Base-by-base conservation (phyloP, 1,139 yeast species). In the Blastobotrys petasosporus region DNA sequence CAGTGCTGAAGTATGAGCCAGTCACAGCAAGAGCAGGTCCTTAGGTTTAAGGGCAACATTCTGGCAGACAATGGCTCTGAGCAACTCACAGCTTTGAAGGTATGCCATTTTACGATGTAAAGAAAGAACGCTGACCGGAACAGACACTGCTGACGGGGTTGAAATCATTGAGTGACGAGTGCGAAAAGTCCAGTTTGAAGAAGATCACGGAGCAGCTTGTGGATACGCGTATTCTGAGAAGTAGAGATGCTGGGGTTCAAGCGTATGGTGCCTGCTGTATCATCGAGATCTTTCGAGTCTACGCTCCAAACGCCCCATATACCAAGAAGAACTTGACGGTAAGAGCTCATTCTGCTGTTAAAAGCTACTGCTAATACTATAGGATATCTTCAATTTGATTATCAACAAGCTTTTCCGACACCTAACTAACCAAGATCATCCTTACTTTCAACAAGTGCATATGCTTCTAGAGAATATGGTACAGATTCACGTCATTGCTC, bases 251-350 rank as follows among this genome's bases (percentile, higher is more conserved):
- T 2, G 94, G 94, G 2, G 80, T 88, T 2, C 84, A 81, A 54
- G 80, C 90, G 0, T 78, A 73, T 50, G 75, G 76, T 2, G 81
- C 94, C 13, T 83, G 95, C 58, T 80, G 94, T 51, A 56, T 88
- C 9, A 75, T 90, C 2, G 95, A 88, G 61, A 70, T 90, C 11
- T 65, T 90, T 37, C 73, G 95, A 50, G 65, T 88, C 9, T 82
- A 74, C 60, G 97, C 96, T 0, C 97, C 97, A 0, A 86, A 88
- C 63, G 95, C 97, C 4, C 97, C 97, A 5, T 88, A 76, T 63
- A 79, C 85, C 1, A 79, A 80, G 32, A 55, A 67, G 1, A 82
- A 84, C 53, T 67, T 88, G 30, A 69, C 79, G 1, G 79, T 73
- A 28, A 71, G 25, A 20, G 57, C 44, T 11, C 4, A 7, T 8